A percentile compares a stretch with the other conserved stretches of the same genome.
Conservation (phyloP, 2,329 filamentous ascomycete genomes). For the Pseudopyricularia javanii region DNA sequence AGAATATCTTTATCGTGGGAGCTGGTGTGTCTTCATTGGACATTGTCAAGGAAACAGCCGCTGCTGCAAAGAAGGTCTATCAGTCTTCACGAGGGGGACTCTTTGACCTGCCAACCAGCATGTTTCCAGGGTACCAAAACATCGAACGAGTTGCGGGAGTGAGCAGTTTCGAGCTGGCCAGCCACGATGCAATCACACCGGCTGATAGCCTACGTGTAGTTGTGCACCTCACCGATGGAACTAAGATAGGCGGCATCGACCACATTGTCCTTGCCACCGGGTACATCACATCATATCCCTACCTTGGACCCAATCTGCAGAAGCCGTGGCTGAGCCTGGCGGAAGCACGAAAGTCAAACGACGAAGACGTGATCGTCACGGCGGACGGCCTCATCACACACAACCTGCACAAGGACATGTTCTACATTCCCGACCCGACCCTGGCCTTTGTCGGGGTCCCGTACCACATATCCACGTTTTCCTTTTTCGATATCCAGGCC, state of each 20-base stretch:
- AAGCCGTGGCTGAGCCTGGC: slow-evolving; percentile 27
- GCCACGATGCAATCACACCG: not conserved
- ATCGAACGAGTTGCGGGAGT: slow-evolving; percentile 40
- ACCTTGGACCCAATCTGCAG: slow-evolving; percentile 24
- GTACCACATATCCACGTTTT: slow-evolving; percentile 55
- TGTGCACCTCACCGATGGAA: slow-evolving; percentile 24
- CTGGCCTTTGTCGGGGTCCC: slow-evolving; percentile 53
- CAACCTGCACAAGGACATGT: slow-evolving; percentile 60
- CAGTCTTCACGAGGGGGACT: slow-evolving; percentile 45
- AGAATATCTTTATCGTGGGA: slow-evolving; percentile 39
- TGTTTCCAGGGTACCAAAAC: slow-evolving; percentile 34
- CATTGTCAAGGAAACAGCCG: slow-evolving; percentile 25
- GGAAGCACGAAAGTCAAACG: slow-evolving; percentile 28
- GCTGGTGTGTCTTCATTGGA: slow-evolving; percentile 32
- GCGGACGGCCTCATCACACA: slow-evolving; percentile 49
- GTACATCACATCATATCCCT: slow-evolving; percentile 56
- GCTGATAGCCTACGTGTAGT: not conserved
- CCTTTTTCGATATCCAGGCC: slow-evolving; percentile 59
- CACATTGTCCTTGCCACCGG: slow-evolving; percentile 54
- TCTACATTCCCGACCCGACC: slow-evolving; percentile 55
- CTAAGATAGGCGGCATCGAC: slow-evolving; percentile 41
- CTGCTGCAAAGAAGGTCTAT: slow-evolving; percentile 23
- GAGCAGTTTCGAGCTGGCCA: slow-evolving; percentile 21
- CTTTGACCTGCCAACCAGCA: slow-evolving; percentile 41
- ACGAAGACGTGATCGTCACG: slow-evolving; percentile 43